A percentile compares a stretch with the other conserved stretches of the same genome.
phyloP scores from a whole-genome alignment of 495 filamentous ascomycete species.

The Recurvomyces mirabilis region DNA sequence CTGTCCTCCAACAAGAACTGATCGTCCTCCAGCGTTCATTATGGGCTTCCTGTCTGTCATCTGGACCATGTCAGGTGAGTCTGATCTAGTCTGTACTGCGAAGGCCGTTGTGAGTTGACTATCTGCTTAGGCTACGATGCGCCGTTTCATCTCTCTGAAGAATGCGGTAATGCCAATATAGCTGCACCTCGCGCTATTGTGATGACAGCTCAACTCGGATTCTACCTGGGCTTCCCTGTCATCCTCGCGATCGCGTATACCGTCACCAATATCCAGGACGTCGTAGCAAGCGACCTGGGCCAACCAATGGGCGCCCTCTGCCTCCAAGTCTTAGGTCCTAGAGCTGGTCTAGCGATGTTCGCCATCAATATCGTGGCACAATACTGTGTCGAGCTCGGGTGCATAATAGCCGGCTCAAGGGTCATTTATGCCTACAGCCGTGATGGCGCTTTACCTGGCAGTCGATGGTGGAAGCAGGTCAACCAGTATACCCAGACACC shows the following conservation, averaged over 20 bases:
- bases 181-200: conserved; percentile 11
- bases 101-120: too few relatives aligned
- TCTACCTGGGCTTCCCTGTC: conserved; percentile 12
- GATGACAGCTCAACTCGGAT: conserved; percentile 12
- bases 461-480: conserved; percentile 13
- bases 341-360: conserved; percentile 11
- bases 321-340: conserved; percentile 8
- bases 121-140: conserved; percentile 14
- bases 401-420: conserved; percentile 11
- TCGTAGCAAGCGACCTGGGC: conserved; percentile 8
- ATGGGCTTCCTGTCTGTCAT: conserved; percentile 13
- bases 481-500: conserved; percentile 7
- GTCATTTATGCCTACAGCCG: conserved; percentile 13
- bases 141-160: conserved; percentile 10
- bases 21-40: neutral
- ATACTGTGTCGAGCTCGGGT: conserved; percentile 8
- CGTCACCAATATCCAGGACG: conserved; percentile 6
- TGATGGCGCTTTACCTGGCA: conserved; percentile 8
- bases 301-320: conserved; percentile 11
- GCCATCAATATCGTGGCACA: conserved; percentile 13
- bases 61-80: conserved; percentile 13
- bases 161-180: conserved; percentile 11
- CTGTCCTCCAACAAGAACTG: neutral
- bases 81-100: too few relatives aligned
- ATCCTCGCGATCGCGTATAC: conserved; percentile 8